Evolutionary conservation across 1,284 basidiomycete genomes (phyloP).

Genomic region (Peniophora sp.): DNA sequence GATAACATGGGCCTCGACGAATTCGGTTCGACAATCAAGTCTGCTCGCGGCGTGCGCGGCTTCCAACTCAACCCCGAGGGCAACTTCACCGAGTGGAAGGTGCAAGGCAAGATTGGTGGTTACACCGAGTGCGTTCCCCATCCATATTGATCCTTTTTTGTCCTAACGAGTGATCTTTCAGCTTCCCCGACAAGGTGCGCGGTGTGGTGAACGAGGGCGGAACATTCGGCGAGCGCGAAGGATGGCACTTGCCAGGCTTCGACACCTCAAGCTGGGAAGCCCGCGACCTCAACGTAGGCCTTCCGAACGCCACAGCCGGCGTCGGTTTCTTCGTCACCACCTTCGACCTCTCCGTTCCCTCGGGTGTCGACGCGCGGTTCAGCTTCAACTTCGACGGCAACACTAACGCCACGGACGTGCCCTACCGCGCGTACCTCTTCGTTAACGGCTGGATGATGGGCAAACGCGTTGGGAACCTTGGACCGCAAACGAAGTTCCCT

Average conservation of each 20-base stretch:
- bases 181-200: slow-evolving; percentile 62
- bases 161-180: slow-evolving; percentile 16
- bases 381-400: slow-evolving; percentile 57
- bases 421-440: slow-evolving; percentile 68
- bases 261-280: slow-evolving; percentile 51
- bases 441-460: slow-evolving; percentile 88
- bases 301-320: slow-evolving; percentile 49
- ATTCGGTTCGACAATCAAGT: slow-evolving; percentile 38
- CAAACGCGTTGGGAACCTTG: slow-evolving; percentile 63
- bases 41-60: slow-evolving; percentile 73
- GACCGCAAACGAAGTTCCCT: slow-evolving; percentile 72
- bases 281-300: slow-evolving; percentile 45
- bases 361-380: slow-evolving; percentile 53
- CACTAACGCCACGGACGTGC: slow-evolving; percentile 20
- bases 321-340: slow-evolving; percentile 76
- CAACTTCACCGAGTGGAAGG: slow-evolving; percentile 63
- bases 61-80: slow-evolving; percentile 53
- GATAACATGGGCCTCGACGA: slow-evolving; percentile 79
- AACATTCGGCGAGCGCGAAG: slow-evolving; percentile 66
- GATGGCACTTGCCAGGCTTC: slow-evolving; percentile 79
- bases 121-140: slow-evolving; percentile 48
- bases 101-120: slow-evolving; percentile 76
- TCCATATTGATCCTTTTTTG: neutral
- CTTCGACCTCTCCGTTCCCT: slow-evolving; percentile 52
- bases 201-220: slow-evolving; percentile 77